Conservation (phyloP, 768 basidiomycete genomes). For the Boletus reticuloceps region DNA sequence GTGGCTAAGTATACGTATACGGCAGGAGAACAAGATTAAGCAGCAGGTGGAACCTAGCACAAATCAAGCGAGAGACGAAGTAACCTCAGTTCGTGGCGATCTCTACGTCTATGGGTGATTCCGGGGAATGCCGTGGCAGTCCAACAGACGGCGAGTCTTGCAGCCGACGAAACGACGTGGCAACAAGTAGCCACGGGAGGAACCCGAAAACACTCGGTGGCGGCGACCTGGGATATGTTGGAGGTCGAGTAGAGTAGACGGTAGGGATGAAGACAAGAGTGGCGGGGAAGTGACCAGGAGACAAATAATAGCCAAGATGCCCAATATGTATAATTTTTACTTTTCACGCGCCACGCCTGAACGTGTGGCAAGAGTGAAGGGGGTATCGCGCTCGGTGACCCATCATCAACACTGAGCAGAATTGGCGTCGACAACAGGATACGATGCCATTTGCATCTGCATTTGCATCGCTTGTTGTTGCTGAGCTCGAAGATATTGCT, state of each 20-base stretch:
- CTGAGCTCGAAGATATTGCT: slow-evolving; percentile 36
- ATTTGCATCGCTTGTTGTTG: slow-evolving; percentile 33
- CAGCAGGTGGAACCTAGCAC: not conserved
- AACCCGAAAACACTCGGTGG: not conserved
- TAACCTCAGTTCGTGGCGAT: slow-evolving; percentile 6
- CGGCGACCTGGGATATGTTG: slow-evolving; percentile 34
- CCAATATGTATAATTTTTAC: slow-evolving; percentile 38
- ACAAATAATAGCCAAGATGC: slow-evolving; percentile 29
- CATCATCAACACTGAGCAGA: slow-evolving; percentile 15
- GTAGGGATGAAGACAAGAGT: slow-evolving; percentile 4
- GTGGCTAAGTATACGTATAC: slow-evolving; percentile 18
- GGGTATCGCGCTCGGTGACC: slow-evolving; percentile 15
- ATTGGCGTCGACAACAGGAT: slow-evolving; percentile 12
- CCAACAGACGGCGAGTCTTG: slow-evolving; percentile 3
- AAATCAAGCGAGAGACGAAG: not conserved
- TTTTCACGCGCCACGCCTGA: slow-evolving; percentile 17
- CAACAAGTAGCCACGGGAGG: not conserved
- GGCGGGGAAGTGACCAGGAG: slow-evolving; percentile 9
- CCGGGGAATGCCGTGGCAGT: slow-evolving; percentile 8
- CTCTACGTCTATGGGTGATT: slow-evolving; percentile 19
- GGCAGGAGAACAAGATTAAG: slow-evolving; percentile 22
- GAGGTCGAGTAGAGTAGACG: slow-evolving; percentile 23
- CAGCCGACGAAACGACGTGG: slow-evolving; percentile 2
- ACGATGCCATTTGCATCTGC: slow-evolving; percentile 26
- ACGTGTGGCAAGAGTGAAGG: not conserved